Evolutionary conservation across 2,329 filamentous ascomycete genomes (phyloP).

Genomic region (Stemphylium vesicarium): DNA sequence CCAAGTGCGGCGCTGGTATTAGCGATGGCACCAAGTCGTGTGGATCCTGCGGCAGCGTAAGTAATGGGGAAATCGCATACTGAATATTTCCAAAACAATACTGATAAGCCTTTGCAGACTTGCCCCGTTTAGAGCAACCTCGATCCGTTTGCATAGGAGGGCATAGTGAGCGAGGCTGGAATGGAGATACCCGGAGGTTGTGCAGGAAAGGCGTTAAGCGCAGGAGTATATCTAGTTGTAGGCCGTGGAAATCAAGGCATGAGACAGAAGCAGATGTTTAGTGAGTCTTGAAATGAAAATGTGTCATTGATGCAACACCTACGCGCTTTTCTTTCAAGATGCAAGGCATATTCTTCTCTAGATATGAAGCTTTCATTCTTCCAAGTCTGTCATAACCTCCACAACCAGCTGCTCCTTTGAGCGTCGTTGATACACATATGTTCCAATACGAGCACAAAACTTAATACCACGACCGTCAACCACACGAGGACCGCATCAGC

Average conservation of each 20-base stretch:
- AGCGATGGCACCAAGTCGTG: conserved; percentile 45
- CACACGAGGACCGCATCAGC: too few species aligned
- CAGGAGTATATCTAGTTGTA: not conserved
- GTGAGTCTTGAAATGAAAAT: not conserved
- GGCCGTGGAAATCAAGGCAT: not conserved
- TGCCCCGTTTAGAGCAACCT: conserved; percentile 31
- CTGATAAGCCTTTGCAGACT: conserved; percentile 15
- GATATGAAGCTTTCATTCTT: too few species aligned
- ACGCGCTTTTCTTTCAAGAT: not conserved
- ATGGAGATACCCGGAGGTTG: not conserved
- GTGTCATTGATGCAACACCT: not conserved
- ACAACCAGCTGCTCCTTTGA: too few species aligned
- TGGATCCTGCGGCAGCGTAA: conserved; percentile 47
- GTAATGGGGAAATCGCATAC: not conserved
- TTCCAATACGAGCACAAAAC: too few species aligned
- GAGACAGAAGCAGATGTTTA: not conserved
- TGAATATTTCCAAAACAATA: not conserved
- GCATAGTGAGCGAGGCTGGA: conserved; percentile 5
- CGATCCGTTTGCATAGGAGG: not conserved
- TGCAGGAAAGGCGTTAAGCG: not conserved
- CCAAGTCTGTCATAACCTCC: too few species aligned
- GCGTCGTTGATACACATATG: too few species aligned
- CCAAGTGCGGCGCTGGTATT: conserved; percentile 48
- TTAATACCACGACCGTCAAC: too few species aligned
- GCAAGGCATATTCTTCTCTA: too few species aligned